These are phyloP conservation scores for Prosopis cineraria DNA, from an alignment of 306 rosid species.

Conservation along the genomic window DNA sequence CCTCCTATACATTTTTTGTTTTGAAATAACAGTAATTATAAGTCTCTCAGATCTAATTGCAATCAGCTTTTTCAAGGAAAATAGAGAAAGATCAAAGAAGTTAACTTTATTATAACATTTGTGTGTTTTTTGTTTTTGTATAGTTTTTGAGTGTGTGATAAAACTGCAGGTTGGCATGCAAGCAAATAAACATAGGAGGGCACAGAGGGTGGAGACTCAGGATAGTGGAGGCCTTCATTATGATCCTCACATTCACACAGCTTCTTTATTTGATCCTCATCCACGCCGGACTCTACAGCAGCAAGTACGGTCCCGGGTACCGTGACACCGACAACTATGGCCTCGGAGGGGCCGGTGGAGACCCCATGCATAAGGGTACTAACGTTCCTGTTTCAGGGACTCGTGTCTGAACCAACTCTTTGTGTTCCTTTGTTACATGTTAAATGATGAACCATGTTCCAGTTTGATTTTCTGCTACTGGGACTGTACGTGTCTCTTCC, in stretches of 20 bases:
- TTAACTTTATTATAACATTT: too few species aligned
- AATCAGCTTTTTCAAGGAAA: too few species aligned
- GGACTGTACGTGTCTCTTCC: too few species aligned
- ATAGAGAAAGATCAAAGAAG: too few species aligned
- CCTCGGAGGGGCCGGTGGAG: constrained; percentile 47
- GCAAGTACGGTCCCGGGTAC: constrained; percentile 88
- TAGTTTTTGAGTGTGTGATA: neutral
- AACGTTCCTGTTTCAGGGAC: constrained; percentile 42
- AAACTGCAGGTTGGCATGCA: constrained; percentile 71
- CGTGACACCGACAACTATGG: constrained; percentile 65
- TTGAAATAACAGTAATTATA: too few species aligned
- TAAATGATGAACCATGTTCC: too few species aligned
- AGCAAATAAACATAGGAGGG: constrained; percentile 80
- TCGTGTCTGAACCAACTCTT: constrained; percentile 37
- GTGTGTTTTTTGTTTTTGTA: neutral
- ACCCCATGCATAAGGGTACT: constrained; percentile 59
- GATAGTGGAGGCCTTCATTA: constrained; percentile 76
- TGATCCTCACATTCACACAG: constrained; percentile 73
- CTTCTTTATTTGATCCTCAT: constrained; percentile 60
- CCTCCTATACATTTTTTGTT: too few species aligned
- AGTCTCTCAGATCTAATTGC: too few species aligned
- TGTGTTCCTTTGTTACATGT: neutral
- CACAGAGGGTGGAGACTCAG: constrained; percentile 86
- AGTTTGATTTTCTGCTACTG: too few species aligned
- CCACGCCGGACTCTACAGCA: constrained; percentile 81